Evolutionary conservation across 2,329 filamentous ascomycete genomes (phyloP), one percentile per base, ranked within the genome.

Genomic region (Neoarthrinium moseri): DNA sequence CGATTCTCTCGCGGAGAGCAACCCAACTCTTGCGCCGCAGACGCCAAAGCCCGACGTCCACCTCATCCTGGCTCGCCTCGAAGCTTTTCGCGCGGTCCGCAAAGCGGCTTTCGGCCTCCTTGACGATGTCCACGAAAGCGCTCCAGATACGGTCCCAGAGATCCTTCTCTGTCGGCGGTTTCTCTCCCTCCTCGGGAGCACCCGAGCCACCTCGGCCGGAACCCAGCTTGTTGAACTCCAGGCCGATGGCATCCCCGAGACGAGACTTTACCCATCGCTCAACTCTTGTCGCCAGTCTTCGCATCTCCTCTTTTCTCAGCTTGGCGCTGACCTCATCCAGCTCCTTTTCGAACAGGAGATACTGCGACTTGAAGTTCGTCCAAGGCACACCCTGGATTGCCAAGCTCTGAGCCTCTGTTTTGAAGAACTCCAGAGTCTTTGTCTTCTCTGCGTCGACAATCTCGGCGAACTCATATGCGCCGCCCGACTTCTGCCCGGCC

Each of bases 71-170:
- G 57, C 85, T 95, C 36, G 94, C 94, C 65, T 97, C 90, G 56
- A 97, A 96, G 72, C 90, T 95, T 69, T 86, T 88, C 45, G 94
- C 92, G 48, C 92, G 83, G 54, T 95, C 90, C 0, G 86, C 82
- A 67, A 97, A 97, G 45, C 91, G 82, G 22, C 75, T 77, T 66
- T 96, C 90, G 10, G 94, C 92, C 61, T 96, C 89, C 44, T 81
- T 78, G 15, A 97, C 91, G 7, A 91, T 88, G 11, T 83, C 80
- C 6, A 81, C 84, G 60, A 99, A 99, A 27, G 90, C 81, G 24
- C 70, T 81, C 94, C 94, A 99, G 59, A 99, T 87, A 30, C 92
- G 84, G 63, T 99, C 94, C 94, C 95, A 99, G 13, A 99, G 83
- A 45, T 91, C 87, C 64, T 88, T 91, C 66, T 97, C 92, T 0